Conservation (phyloP, 2,329 filamentous ascomycete species). For the Neoscytalidium dimidiatum region DNA sequence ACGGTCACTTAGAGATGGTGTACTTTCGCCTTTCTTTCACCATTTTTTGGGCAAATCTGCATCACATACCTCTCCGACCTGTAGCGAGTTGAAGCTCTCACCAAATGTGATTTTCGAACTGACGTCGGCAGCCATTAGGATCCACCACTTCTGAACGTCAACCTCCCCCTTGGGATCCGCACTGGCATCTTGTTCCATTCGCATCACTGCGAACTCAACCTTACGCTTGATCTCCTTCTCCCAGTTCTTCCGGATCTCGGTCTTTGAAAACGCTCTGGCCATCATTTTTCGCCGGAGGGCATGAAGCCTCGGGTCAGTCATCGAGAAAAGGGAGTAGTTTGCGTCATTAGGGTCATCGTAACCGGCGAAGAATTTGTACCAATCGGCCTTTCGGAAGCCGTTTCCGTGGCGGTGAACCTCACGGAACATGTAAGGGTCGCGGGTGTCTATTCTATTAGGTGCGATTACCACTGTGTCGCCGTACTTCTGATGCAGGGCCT, state of each 20-base stretch:
- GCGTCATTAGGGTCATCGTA: not conserved
- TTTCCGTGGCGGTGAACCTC: slow-evolving; percentile 34
- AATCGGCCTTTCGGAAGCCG: slow-evolving; percentile 22
- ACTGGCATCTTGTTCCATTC: slow-evolving; percentile 31
- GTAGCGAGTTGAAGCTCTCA: slow-evolving; percentile 41
- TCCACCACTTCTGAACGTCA: slow-evolving; percentile 42
- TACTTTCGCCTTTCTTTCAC: no score
- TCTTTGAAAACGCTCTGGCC: slow-evolving; percentile 38
- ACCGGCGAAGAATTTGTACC: not conserved
- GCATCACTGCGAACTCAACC: slow-evolving; percentile 32
- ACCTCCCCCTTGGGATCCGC: slow-evolving; percentile 24
- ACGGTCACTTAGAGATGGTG: no score
- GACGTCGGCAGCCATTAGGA: slow-evolving; percentile 43
- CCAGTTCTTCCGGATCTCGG: slow-evolving; percentile 38
- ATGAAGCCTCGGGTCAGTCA: slow-evolving; percentile 39
- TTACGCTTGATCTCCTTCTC: slow-evolving; percentile 36
- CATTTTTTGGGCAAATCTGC: not conserved
- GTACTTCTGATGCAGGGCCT: slow-evolving; percentile 38
- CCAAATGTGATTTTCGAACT: slow-evolving; percentile 42
- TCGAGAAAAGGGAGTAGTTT: slow-evolving; percentile 37
- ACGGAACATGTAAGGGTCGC: slow-evolving; percentile 31
- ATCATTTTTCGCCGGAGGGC: slow-evolving; percentile 38
- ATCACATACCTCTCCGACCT: slow-evolving; percentile 35
- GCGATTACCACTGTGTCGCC: slow-evolving; percentile 34
- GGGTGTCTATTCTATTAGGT: slow-evolving; percentile 31